These are phyloP conservation scores for Parasarocladium wereldwijsianum DNA, from an alignment of 2,329 filamentous ascomycete genomes.

Conservation along the genomic window DNA sequence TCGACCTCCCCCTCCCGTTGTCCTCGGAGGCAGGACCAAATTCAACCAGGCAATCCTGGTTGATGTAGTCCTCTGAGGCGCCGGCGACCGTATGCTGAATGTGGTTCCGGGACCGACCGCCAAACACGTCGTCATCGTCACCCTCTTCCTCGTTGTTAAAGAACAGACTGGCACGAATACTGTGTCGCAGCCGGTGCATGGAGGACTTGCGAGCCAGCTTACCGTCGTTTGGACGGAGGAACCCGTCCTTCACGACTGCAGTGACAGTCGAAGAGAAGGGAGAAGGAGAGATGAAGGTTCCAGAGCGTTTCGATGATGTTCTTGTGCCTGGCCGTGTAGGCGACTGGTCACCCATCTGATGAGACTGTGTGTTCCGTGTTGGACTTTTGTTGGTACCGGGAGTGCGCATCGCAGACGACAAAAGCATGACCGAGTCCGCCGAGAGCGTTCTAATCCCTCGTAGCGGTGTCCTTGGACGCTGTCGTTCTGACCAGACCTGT, in stretches of 20 bases:
- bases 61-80: constrained; percentile 13
- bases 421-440: constrained; percentile 18
- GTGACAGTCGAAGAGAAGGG: constrained; percentile 45
- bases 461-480: constrained; percentile 13
- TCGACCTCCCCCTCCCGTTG: constrained; percentile 15
- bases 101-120: no score
- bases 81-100: constrained; percentile 9
- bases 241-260: constrained; percentile 40
- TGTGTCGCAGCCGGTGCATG: constrained; percentile 30
- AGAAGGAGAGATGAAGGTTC: constrained; percentile 42
- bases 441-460: constrained; percentile 23
- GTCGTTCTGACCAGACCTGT: constrained; percentile 8
- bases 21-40: constrained; percentile 5
- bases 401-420: constrained; percentile 10
- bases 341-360: no score
- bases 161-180: constrained; percentile 39
- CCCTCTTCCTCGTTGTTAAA: constrained; percentile 29
- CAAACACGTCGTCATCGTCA: constrained; percentile 10
- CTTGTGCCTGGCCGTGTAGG: no score
- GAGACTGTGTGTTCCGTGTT: no score
- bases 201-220: constrained; percentile 26
- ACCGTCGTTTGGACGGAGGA: constrained; percentile 30
- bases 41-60: background rate
- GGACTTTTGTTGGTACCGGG: no score
- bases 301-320: constrained; percentile 17